Evolutionary conservation across 2,329 filamentous ascomycete genomes (phyloP), one percentile per base, ranked within the genome.

Genomic region (Aureobasidium sp.): DNA sequence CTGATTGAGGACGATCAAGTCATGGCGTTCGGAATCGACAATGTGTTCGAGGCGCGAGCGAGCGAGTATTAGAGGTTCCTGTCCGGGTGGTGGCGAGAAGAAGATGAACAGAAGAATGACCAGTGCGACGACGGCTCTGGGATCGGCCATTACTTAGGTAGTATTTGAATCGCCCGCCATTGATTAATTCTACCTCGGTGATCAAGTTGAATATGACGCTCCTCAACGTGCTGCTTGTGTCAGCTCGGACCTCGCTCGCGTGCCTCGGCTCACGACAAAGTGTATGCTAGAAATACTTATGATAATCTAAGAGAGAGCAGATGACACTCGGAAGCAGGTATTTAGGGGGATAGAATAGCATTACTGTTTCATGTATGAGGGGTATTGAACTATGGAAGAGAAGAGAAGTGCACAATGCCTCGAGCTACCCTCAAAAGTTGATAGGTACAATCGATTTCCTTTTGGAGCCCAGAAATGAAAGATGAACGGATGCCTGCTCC

Each of bases 81-180:
- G 49, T 55, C 65, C 21, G 32, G 73, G 73, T 64, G 80, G 77
- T 3, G 79, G 80, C 54, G 77, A 78, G 62, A 82, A 73, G 64
- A 83, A 76, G 61, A 83, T 75, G 72, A 82, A 82, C 63, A 81
- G 74, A 39, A 82, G 71, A 67, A 83, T 69, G 66, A 83, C 65
- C 63, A 83, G 70, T 59, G 81, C 72, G 65, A 83, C 71, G 64
- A 73, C 67, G 73, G 76, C 68, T 71, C 79, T 71, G 70, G 78
- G 74, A 67, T 73, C 71, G 65, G 71, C 71, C 71, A 73, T 73
- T 41, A 53, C 42, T 61, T 50, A 34, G 30, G 27, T 42, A 42
- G 13, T 60, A 16, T 27, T 60, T 42, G 27, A 42, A 9, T 37
- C 57, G 30, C 13, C 32, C 57, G 47, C 57, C 57, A 21, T 21